Percentiles rank a stretch among this genome's conserved stretches.
Conservation (phyloP, 257 asterid genomes). For the Solanum corneliomulleri region DNA sequence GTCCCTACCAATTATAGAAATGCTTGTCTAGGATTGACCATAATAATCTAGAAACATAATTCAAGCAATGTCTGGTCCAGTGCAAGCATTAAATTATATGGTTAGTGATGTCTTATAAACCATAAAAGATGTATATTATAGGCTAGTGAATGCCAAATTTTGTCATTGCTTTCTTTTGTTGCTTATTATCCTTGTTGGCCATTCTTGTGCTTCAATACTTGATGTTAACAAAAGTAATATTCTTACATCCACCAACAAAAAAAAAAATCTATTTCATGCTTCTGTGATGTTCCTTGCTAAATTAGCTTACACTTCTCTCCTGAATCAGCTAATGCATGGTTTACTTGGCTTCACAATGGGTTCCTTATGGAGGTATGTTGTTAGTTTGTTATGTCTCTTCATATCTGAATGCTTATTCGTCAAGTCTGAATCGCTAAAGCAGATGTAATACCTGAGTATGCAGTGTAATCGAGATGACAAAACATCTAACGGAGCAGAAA, state of each 20-base stretch:
- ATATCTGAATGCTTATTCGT: neutral
- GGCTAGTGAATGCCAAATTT: neutral
- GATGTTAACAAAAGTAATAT: neutral
- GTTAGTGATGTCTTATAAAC: constrained; percentile 25
- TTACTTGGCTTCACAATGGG: constrained; percentile 85
- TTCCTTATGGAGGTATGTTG: constrained; percentile 69
- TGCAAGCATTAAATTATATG: constrained; percentile 77
- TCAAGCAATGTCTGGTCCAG: constrained; percentile 58
- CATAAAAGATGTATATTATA: neutral
- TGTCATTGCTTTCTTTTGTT: neutral
- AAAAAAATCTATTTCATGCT: neutral
- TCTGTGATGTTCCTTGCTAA: neutral
- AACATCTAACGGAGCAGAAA: neutral
- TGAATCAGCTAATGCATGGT: constrained; percentile 71
- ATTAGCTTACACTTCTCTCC: neutral
- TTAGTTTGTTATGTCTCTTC: neutral
- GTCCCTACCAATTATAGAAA: neutral
- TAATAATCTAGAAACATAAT: neutral
- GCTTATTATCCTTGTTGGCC: neutral
- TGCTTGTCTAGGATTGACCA: neutral
- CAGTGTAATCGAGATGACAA: constrained; percentile 1
- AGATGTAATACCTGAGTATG: constrained; percentile 37
- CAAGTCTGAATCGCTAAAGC: neutral
- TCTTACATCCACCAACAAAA: neutral
- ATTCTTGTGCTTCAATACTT: neutral